Base-by-base conservation (phyloP, 2,329 filamentous ascomycete species). In the Colletotrichum abscissum region DNA sequence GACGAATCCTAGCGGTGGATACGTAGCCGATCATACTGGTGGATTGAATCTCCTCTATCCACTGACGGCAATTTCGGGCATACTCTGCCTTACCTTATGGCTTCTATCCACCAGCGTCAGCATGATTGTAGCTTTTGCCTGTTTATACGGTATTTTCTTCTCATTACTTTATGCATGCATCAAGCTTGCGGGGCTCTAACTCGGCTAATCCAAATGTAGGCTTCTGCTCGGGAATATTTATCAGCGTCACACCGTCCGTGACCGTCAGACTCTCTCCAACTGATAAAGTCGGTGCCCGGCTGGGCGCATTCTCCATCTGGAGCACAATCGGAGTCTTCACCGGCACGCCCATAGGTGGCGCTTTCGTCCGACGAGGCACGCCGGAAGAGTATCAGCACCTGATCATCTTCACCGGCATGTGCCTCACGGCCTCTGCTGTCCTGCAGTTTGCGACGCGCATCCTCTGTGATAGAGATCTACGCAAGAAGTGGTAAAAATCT, bases 11-110 rank as follows among this genome's bases (percentile, higher is more conserved):
- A 56, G 46, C 24, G 67, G 67, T 35, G 67, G 67, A 33, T 56
- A 63, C 67, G 55, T 69, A 28, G 67, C 67, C 8, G 67, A 69
- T 38, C 52, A 59, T 26, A 69, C 62, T 52, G 67, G 67, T n/a
- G 67, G 67, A 24, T 59, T 69, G 22, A 69, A 69, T 52, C 67
- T 69, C 19, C 67, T 63, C 22, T 69, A 69, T 60, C 67, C 67
- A 6, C 19, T 69, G 30, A 69, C 67, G 22, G 35, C 62, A 30
- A 30, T 63, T 24, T 55, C 67, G 22, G 67, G 67, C 49, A 26
- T 69, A 12, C 58, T 69, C 24, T 63, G 67, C 58, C 58, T 69
- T 5, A 63, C 67, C 8, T 42, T 69, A 14, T 69, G 67, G 67
- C 59, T 69, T 5, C 33, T 63, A 49, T 35, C 67, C 30, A 57